These are phyloP conservation scores for Sarocladiaceae sp. DNA, from an alignment of 2,329 filamentous ascomycete genomes.

Conservation along the genomic window DNA sequence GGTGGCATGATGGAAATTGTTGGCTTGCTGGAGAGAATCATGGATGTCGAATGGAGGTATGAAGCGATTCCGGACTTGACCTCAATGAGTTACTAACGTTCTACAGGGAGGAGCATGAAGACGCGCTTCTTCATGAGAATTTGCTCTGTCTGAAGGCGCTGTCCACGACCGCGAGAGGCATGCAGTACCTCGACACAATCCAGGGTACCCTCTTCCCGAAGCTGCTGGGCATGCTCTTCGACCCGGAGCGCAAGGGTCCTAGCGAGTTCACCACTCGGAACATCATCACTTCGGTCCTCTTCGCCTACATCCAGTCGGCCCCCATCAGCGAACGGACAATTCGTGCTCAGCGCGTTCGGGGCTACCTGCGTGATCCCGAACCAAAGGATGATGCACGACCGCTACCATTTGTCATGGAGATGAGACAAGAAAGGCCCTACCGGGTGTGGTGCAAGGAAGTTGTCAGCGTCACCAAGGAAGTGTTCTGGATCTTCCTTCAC, in stretches of 20 bases:
- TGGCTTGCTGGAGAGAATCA: slow-evolving; percentile 78
- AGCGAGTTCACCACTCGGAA: slow-evolving; percentile 92
- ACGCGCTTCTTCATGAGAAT: slow-evolving; percentile 84
- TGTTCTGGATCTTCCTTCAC: slow-evolving; percentile 98
- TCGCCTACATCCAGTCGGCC: slow-evolving; percentile 75
- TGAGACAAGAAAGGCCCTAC: slow-evolving; percentile 82
- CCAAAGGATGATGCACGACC: slow-evolving; percentile 70
- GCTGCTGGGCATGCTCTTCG: slow-evolving; percentile 82
- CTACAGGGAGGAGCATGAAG: slow-evolving; percentile 85
- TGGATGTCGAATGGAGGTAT: slow-evolving; percentile 95
- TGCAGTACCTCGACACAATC: slow-evolving; percentile 74
- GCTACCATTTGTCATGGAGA: slow-evolving; percentile 80
- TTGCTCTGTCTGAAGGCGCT: slow-evolving; percentile 90
- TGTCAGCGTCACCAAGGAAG: slow-evolving; percentile 89
- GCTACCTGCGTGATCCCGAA: slow-evolving; percentile 73
- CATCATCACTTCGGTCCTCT: slow-evolving; percentile 82
- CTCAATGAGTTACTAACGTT: slow-evolving; percentile 16
- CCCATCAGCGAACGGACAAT: slow-evolving; percentile 52
- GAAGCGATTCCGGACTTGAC: not conserved
- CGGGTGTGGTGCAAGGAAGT: slow-evolving; percentile 92
- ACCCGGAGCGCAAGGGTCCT: slow-evolving; percentile 96
- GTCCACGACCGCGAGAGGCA: slow-evolving; percentile 81
- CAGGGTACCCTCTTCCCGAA: slow-evolving; percentile 79
- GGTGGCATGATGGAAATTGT: slow-evolving; percentile 93
- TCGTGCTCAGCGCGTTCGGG: slow-evolving; percentile 67